Base-by-base conservation (phyloP, 805 yeast species). In the Saturnispora silvae region DNA sequence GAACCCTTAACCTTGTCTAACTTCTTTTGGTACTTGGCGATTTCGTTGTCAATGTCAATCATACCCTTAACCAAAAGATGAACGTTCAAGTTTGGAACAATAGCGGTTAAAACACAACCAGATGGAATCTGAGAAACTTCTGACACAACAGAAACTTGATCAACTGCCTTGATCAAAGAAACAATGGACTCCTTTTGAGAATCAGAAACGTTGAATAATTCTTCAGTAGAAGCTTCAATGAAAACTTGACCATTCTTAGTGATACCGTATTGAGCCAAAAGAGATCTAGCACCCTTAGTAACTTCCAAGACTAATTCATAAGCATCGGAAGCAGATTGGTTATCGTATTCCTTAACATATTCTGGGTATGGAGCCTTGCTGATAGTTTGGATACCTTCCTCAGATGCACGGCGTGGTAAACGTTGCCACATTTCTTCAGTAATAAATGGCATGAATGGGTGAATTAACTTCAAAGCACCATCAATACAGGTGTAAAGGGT, bases 351-450 rank as follows among this genome's bases (percentile, higher is more conserved):
- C 38, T 64, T 50, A 37, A 65, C 64, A 59, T 66, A 79, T 38
- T 61, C 71, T 40, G 98, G 98, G 67, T 77, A 92, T 34, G 67
- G 50, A 29, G 96, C 94, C 55, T 75, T 74, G 35, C 77, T 77
- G 57, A 92, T 85, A 16, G 96, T 71, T 35, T 60, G 65, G 15
- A 37, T 18, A 20, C 85, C 67, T 17, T 63, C 61, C 51, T 83
- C 96, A 37, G 76, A 64, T 6, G 74, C 70, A 57, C 96, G 77
- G 54, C 81, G 80, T 51, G 97, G 97, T 54, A 92, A 67, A 64
- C 97, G 83, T 68, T 92, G 98, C 96, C 96, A 92, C 83, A 92
- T 75, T 69, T 92, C 98, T 64, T 92, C 98, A 33, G 97, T 80
- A 48, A 92, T 68, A 58, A 75, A 92, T 28, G 98, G 98, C 98